Percentiles rank a stretch among this genome's conserved stretches.
Conservation (phyloP, 805 yeast genomes). For the Metschnikowia henanensis region DNA sequence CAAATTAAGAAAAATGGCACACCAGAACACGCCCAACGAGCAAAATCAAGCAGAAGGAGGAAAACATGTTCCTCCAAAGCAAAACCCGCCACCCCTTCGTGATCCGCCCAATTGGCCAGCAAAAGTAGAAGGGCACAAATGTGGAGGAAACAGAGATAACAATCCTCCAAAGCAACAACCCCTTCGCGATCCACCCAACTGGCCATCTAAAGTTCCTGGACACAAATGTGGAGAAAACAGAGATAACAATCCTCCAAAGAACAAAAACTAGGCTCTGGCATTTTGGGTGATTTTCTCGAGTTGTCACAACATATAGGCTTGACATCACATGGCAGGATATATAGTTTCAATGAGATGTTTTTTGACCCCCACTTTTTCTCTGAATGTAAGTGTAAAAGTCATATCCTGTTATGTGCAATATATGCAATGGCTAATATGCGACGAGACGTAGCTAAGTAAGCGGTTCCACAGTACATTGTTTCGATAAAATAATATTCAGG, state of each 20-base stretch:
- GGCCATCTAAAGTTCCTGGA: conserved; percentile 1
- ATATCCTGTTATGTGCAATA: too few species aligned
- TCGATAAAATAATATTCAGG: too few species aligned
- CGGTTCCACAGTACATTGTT: too few species aligned
- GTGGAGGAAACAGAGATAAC: conserved; percentile 4
- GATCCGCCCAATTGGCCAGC: conserved; percentile 5
- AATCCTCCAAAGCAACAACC: conserved; percentile 5
- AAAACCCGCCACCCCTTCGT: not conserved
- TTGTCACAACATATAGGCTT: too few species aligned
- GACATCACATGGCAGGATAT: too few species aligned
- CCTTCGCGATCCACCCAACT: conserved; percentile 4
- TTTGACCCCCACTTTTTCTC: too few species aligned
- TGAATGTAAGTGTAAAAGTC: too few species aligned
- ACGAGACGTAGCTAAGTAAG: too few species aligned
- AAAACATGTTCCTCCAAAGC: not conserved
- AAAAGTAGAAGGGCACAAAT: not conserved
- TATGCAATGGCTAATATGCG: too few species aligned
- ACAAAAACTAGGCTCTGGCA: too few species aligned
- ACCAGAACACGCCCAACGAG: not conserved
- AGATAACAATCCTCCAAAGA: conserved; percentile 6
- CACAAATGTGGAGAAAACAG: conserved; percentile 1
- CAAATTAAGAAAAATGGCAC: not conserved
- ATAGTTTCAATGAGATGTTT: too few species aligned
- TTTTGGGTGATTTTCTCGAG: too few species aligned
- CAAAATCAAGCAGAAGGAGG: not conserved